Percentiles rank a stretch among this genome's conserved stretches.
Conservation (phyloP, 768 basidiomycete species). For the Heimioporus sp. region DNA sequence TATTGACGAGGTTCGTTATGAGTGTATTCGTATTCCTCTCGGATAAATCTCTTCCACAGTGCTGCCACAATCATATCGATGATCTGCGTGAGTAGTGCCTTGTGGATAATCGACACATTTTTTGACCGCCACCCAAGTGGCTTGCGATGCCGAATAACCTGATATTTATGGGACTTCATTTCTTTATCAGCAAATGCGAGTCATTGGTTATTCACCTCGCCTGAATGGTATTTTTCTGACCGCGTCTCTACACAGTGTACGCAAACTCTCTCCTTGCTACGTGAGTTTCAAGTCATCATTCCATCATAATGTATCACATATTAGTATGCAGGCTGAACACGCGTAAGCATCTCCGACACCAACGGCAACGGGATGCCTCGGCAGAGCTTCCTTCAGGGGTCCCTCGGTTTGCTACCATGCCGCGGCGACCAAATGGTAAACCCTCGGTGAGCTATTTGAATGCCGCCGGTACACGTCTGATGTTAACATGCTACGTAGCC, state of each 20-base stretch:
- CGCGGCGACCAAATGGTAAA: slow-evolving; percentile 6
- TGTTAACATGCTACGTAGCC: neutral
- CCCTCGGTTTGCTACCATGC: slow-evolving; percentile 22
- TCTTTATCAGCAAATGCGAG: slow-evolving; percentile 52
- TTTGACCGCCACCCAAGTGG: slow-evolving; percentile 34
- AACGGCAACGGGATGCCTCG: slow-evolving; percentile 29
- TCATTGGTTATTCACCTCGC: neutral
- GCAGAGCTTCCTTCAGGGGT: slow-evolving; percentile 26
- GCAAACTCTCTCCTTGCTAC: slow-evolving; percentile 52
- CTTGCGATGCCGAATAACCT: slow-evolving; percentile 44
- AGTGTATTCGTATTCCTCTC: neutral
- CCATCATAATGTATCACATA: neutral
- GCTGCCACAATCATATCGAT: slow-evolving; percentile 41
- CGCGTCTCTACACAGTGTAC: slow-evolving; percentile 35
- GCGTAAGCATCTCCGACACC: slow-evolving; percentile 31
- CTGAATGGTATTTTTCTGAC: neutral
- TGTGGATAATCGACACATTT: neutral
- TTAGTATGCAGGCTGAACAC: slow-evolving; percentile 33
- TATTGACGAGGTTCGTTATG: slow-evolving; percentile 41
- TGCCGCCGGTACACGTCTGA: neutral
- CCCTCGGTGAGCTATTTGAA: slow-evolving; percentile 11
- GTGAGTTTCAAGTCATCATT: slow-evolving; percentile 7
- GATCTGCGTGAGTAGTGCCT: slow-evolving; percentile 36
- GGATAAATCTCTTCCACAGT: slow-evolving; percentile 18
- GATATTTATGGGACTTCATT: slow-evolving; percentile 52